phyloP scores from a whole-genome alignment of 2,329 filamentous ascomycete species.

The Fusarium phyllophilum region DNA sequence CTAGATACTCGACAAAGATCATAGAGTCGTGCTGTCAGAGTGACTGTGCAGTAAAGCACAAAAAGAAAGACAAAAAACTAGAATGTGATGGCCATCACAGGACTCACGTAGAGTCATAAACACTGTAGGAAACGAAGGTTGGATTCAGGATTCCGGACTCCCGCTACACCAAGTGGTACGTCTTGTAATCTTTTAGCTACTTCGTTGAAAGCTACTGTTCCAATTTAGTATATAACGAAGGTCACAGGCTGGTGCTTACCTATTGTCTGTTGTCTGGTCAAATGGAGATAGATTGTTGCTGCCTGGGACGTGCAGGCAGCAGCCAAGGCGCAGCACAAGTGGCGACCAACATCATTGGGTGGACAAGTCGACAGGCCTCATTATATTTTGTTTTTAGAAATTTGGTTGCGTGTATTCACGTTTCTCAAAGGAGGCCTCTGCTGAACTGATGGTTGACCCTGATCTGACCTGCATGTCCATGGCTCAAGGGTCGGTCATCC shows the following conservation, averaged over 20 bases:
- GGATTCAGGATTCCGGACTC: background rate
- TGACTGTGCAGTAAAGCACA: background rate
- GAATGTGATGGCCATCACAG: background rate
- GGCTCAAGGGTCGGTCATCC: background rate
- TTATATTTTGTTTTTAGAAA: fast-evolving
- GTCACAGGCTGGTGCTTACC: fast-evolving
- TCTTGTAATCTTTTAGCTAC: background rate
- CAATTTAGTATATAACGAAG: background rate
- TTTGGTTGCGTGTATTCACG: fast-evolving
- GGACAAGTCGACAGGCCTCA: background rate
- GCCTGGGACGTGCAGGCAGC: background rate
- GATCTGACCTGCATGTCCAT: fast-evolving
- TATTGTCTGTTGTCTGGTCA: background rate
- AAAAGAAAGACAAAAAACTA: background rate
- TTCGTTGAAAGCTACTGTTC: background rate
- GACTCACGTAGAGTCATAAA: background rate
- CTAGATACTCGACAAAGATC: too few species aligned
- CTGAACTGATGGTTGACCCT: fast-evolving
- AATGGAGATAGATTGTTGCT: background rate
- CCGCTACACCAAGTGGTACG: background rate
- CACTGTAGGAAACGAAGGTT: background rate
- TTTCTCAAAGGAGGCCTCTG: fast-evolving
- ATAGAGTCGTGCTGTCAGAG: too few species aligned
- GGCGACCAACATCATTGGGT: background rate
- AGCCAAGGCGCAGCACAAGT: background rate